Base-by-base conservation (phyloP, 192 early-diverging fungal genomes). In the Coemansia sp. region DNA sequence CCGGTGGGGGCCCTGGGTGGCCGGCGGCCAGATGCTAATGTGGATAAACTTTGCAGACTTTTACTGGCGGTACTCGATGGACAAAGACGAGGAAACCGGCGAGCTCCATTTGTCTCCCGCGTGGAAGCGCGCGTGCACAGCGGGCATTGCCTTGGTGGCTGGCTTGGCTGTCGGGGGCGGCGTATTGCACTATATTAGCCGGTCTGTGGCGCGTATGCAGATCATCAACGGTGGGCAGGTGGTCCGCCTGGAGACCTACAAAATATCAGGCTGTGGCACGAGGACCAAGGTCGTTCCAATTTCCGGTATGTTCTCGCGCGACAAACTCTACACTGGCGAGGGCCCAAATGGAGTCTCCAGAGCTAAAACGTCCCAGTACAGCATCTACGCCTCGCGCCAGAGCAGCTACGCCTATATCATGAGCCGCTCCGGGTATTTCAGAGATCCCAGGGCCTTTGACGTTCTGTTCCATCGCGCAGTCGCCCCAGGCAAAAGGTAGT, bases 1-100 rank as follows among this genome's bases (percentile, higher is more conserved):
- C 48, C 64, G 45, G 16, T 79, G 77, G 77, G 77, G 65, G 9
- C 71, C 72, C 8, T 79, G 77, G 77, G 77, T 74, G 10, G 77
- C 56, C 0, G 69, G 62, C 65, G 77, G 77, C 1, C 77, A 79
- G 45, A 60, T 79, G 63, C 69, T 79, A 10, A 67, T 79, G 46
- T 79, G 72, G 62, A 34, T 79, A 34, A 79, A 79, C 39, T 79
- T 79, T 79, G 77, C 77, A 4, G 77, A 79, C 64, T 79, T 79
- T 65, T 79, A 74, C 69, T 74, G 68, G 71, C 68, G 72, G 28
- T 67, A 71, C 62, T 71, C 77, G 24, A 64, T 71, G 65, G 77
- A 74, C 16, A 60, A 79, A 33, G 45, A 74, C 64, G 58, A 79
- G 51, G 72, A 71, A 14, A 73, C 76, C 0, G 77, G 77, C 18